These are phyloP conservation scores for Cytospora paraplurivora DNA, from an alignment of 2,329 filamentous ascomycete species.

Conservation along the genomic window DNA sequence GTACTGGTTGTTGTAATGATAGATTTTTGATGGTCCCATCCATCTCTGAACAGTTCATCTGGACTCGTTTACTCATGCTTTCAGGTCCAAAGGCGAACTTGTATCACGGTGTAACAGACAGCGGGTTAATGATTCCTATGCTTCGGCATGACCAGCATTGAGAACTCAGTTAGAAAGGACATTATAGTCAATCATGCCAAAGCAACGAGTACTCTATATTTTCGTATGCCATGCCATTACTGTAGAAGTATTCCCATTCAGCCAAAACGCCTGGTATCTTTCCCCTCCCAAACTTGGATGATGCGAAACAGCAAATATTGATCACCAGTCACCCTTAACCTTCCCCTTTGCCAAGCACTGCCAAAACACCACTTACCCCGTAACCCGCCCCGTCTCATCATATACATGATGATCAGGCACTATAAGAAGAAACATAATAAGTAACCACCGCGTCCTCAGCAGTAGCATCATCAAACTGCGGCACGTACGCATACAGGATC, in stretches of 20 bases:
- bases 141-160: too few relatives aligned
- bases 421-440: conserved; percentile 46
- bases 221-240: background rate
- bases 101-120: background rate
- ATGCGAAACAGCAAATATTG: conserved; percentile 6
- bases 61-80: background rate
- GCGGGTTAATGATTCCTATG: too few relatives aligned
- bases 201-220: background rate
- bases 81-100: background rate
- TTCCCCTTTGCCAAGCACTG: background rate
- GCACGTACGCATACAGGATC: conserved; percentile 81
- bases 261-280: conserved; percentile 24
- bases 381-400: background rate
- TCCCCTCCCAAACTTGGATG: conserved; percentile 7
- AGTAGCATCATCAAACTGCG: conserved; percentile 65
- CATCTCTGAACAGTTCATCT: background rate
- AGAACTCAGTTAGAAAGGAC: background rate
- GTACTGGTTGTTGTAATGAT: conserved; percentile 22
- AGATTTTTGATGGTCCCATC: background rate
- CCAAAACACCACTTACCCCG: background rate
- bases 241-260: background rate
- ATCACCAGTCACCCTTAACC: background rate
- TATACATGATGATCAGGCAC: conserved; percentile 32
- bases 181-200: background rate
- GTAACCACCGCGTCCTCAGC: conserved; percentile 76